Percentiles rank a stretch among this genome's conserved stretches.
These are phyloP conservation scores for Naegleria gruberi DNA, from an alignment of 208 protist species.

Conservation along the genomic window DNA sequence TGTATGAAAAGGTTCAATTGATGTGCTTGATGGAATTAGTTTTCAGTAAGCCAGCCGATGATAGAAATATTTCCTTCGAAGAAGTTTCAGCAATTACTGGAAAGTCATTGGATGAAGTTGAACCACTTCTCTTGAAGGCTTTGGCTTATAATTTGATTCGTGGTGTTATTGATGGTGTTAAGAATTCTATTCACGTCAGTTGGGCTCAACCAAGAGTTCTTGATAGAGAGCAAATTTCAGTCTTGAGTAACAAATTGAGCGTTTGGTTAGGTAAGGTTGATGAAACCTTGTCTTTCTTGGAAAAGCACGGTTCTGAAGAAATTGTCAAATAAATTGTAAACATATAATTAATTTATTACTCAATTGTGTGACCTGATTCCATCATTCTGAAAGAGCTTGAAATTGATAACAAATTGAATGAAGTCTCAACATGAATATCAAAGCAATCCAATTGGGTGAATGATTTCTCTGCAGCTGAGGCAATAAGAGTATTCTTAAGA, in stretches of 20 bases:
- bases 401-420: not conserved
- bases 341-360: too few species aligned
- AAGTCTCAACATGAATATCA: not conserved
- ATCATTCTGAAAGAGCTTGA: not conserved
- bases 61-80: slow-evolving; percentile 72
- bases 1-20: slow-evolving; percentile 75
- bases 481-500: not conserved
- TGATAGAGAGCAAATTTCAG: slow-evolving; percentile 60
- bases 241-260: slow-evolving; percentile 55
- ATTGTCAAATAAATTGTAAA: not conserved
- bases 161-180: slow-evolving; percentile 81
- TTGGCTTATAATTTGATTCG: slow-evolving; percentile 80
- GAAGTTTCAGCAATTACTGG: slow-evolving; percentile 38
- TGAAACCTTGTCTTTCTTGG: not conserved
- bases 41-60: slow-evolving; percentile 79
- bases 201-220: slow-evolving; percentile 77
- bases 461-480: not conserved
- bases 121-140: slow-evolving; percentile 83
- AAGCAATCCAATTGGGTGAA: not conserved
- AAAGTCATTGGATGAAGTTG: slow-evolving; percentile 53
- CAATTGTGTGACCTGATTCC: not conserved
- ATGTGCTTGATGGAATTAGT: slow-evolving; percentile 87
- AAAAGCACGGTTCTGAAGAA: not conserved
- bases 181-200: slow-evolving; percentile 59
- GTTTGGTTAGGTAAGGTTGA: slow-evolving; percentile 51